phyloP scores from a whole-genome alignment of 2,329 filamentous ascomycete species.

The Sporothrix brasiliensis region DNA sequence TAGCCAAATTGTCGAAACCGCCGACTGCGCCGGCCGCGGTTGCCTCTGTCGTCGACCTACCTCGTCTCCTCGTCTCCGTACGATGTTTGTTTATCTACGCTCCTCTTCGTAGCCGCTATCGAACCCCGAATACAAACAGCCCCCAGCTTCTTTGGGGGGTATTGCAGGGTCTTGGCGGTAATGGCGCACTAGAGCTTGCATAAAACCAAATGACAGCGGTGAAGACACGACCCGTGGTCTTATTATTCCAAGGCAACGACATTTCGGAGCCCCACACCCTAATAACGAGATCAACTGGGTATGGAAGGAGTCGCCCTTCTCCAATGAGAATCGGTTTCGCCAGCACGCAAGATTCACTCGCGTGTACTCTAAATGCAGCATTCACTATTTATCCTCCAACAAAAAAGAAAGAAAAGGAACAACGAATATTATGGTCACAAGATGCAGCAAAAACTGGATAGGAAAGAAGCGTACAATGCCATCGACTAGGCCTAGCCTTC shows the following conservation, averaged over 20 bases:
- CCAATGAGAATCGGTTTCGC: slow-evolving; percentile 23
- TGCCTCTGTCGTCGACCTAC: not conserved
- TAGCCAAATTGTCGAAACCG: not conserved
- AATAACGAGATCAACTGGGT: not conserved
- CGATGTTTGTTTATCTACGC: not conserved
- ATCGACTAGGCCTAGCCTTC: not conserved
- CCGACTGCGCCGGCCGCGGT: not conserved
- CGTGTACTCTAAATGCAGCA: not conserved
- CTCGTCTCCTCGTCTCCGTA: no score
- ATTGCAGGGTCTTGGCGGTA: slow-evolving; percentile 11
- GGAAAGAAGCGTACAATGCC: not conserved
- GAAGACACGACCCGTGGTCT: not conserved
- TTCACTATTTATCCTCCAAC: not conserved
- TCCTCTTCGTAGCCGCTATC: slow-evolving; percentile 22
- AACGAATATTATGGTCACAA: not conserved
- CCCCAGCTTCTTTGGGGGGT: not conserved
- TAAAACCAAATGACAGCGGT: slow-evolving; percentile 1
- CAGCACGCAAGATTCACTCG: slow-evolving; percentile 22
- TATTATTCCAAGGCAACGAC: not conserved
- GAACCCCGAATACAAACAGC: slow-evolving; percentile 18
- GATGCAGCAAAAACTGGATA: not conserved
- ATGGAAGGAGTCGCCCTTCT: slow-evolving; percentile 1
- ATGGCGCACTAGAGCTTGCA: slow-evolving; percentile 22
- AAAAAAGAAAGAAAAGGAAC: not conserved
- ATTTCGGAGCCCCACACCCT: not conserved